Evolutionary conservation across 805 yeast species (phyloP).

Genomic region (Starmerella lactis-condensi): DNA sequence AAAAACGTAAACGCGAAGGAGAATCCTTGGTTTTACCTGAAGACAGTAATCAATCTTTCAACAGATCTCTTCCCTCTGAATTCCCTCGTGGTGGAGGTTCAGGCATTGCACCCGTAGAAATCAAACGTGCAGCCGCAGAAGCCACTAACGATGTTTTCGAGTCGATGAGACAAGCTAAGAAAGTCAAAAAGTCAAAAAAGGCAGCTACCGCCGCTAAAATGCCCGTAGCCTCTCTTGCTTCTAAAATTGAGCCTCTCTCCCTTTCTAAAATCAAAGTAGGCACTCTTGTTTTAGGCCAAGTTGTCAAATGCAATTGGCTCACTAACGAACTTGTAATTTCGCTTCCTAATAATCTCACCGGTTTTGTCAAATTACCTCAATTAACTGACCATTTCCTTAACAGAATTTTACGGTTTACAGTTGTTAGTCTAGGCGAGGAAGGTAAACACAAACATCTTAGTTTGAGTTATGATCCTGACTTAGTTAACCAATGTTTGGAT

Average conservation of each 20-base stretch:
- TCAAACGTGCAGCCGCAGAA: constrained; percentile 80
- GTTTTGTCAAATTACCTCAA: constrained; percentile 51
- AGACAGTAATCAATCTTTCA: no score
- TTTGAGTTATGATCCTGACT: constrained; percentile 48
- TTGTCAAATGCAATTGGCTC: constrained; percentile 32
- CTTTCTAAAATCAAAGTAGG: constrained; percentile 54
- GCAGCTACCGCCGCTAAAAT: constrained; percentile 16
- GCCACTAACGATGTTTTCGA: constrained; percentile 60
- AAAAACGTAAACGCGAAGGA: no score
- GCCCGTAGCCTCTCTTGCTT: constrained; percentile 13
- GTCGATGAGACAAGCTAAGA: constrained; percentile 13
- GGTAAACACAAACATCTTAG: constrained; percentile 23
- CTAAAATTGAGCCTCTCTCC: constrained; percentile 41
- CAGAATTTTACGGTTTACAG: constrained; percentile 71
- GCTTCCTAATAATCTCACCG: constrained; percentile 63
- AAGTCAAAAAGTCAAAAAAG: constrained; percentile 29
- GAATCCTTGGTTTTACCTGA: no score
- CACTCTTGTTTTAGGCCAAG: constrained; percentile 57
- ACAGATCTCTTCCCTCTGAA: no score
- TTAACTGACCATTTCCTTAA: constrained; percentile 46
- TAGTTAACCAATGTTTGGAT: constrained; percentile 41
- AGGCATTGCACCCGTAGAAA: constrained; percentile 70
- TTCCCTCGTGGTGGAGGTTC: constrained; percentile 89
- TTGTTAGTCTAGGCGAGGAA: constrained; percentile 32
- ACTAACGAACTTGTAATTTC: constrained; percentile 49